These are phyloP conservation scores for Pelargonium citronellum DNA, from an alignment of 441 rosid species.

Conservation along the genomic window DNA sequence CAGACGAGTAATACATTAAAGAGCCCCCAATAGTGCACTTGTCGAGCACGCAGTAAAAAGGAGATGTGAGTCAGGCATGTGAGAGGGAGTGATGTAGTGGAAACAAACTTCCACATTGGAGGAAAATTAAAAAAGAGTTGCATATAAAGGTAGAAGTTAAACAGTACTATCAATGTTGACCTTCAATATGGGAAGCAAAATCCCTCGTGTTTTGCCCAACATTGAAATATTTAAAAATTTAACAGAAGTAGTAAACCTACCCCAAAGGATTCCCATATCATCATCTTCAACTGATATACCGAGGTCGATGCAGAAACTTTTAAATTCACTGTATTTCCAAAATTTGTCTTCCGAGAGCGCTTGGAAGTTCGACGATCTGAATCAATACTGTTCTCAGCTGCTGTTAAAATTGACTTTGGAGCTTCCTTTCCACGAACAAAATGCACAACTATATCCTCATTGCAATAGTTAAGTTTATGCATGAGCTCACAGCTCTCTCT, in stretches of 20 bases:
- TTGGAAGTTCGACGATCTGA: constrained; percentile 80
- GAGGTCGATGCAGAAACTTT: constrained; percentile 89
- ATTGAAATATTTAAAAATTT: no score
- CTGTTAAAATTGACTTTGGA: constrained; percentile 79
- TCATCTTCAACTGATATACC: constrained; percentile 89
- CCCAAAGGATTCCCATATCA: constrained; percentile 99
- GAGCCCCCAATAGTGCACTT: no score
- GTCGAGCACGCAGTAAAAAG: no score
- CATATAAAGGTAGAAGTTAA: no score
- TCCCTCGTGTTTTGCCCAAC: no score
- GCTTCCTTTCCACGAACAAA: constrained; percentile 92
- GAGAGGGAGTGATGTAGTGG: no score
- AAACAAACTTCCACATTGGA: no score
- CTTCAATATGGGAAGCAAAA: no score
- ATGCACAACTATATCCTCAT: constrained; percentile 66
- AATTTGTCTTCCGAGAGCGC: constrained; percentile 72
- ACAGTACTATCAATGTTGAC: no score
- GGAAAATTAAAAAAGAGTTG: no score
- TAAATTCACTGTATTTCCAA: constrained; percentile 65
- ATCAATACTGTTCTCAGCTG: constrained; percentile 59
- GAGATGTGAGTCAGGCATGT: no score
- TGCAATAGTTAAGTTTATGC: constrained; percentile 72
- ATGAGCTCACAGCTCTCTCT: constrained; percentile 86
- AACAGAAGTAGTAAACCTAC: constrained; percentile 34
- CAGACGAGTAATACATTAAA: no score